Evolutionary conservation across 2,329 filamentous ascomycete species (phyloP).

Genomic region (Fusarium pseudograminearum): DNA sequence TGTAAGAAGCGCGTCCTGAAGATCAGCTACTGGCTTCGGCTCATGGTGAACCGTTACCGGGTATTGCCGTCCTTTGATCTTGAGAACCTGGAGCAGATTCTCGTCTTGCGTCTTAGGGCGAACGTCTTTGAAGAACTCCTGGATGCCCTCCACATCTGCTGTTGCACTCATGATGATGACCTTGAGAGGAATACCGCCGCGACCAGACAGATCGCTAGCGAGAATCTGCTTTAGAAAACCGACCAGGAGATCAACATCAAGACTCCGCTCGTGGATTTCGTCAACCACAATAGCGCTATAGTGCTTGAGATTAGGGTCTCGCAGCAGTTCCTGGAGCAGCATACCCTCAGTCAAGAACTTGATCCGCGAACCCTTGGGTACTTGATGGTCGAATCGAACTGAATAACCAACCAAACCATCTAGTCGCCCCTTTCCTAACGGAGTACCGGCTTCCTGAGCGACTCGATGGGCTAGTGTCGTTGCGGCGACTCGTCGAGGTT

Average conservation of each 20-base stretch:
- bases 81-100: slow-evolving; percentile 59
- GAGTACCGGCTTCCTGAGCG: slow-evolving; percentile 76
- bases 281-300: slow-evolving; percentile 95
- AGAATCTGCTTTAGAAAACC: slow-evolving; percentile 89
- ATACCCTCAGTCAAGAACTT: slow-evolving; percentile 98
- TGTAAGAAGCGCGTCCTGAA: slow-evolving; percentile 84
- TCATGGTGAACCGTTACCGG: slow-evolving; percentile 85
- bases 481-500: slow-evolving; percentile 92
- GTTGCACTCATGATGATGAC: slow-evolving; percentile 98
- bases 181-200: slow-evolving; percentile 82
- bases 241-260: slow-evolving; percentile 91
- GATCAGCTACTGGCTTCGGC: slow-evolving; percentile 78
- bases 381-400: slow-evolving; percentile 91
- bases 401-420: slow-evolving; percentile 83
- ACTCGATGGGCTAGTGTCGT: slow-evolving; percentile 91
- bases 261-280: slow-evolving; percentile 95
- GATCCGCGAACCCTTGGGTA: slow-evolving; percentile 84
- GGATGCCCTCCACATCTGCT: slow-evolving; percentile 84
- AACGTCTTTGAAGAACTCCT: slow-evolving; percentile 74
- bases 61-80: slow-evolving; percentile 88
- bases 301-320: slow-evolving; percentile 82
- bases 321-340: slow-evolving; percentile 91
- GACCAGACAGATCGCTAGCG: slow-evolving; percentile 69
- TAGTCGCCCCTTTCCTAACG: slow-evolving; percentile 56
- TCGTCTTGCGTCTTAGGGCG: slow-evolving; percentile 29